Evolutionary conservation across 768 basidiomycete genomes (phyloP).

Genomic region (Tylopilus cervinicoccineus): DNA sequence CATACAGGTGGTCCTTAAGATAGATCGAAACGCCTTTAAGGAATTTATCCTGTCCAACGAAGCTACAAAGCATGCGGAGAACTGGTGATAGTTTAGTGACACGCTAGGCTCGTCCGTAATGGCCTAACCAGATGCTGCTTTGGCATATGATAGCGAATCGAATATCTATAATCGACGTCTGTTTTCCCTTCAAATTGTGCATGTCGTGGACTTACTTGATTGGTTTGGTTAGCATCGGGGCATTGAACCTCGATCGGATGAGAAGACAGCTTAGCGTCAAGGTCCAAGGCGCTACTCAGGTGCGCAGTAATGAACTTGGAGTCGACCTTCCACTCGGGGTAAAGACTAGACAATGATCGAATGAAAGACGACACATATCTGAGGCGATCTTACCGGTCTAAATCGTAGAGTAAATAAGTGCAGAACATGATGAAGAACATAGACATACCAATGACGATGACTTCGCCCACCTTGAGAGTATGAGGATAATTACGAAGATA

Average conservation of each 20-base stretch:
- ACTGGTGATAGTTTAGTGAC: constrained; percentile 40
- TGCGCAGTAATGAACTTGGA: constrained; percentile 78
- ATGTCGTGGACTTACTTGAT: constrained; percentile 44
- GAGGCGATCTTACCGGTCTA: constrained; percentile 48
- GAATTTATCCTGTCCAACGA: constrained; percentile 88
- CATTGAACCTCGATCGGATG: constrained; percentile 93
- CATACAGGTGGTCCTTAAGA: constrained; percentile 83
- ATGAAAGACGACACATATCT: background rate
- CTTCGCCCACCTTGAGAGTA: constrained; percentile 71
- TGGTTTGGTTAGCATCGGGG: constrained; percentile 81
- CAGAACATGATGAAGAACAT: constrained; percentile 20
- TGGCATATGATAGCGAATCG: constrained; percentile 83
- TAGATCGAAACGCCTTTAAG: constrained; percentile 87
- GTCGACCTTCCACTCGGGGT: constrained; percentile 85
- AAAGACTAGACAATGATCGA: constrained; percentile 43
- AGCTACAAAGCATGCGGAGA: constrained; percentile 88
- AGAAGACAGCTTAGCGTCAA: constrained; percentile 84
- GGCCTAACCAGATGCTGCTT: constrained; percentile 66
- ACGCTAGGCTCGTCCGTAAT: background rate
- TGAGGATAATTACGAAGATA: background rate
- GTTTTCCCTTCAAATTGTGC: background rate
- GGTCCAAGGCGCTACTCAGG: constrained; percentile 67
- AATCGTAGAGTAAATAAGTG: constrained; percentile 10
- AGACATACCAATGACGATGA: constrained; percentile 70
- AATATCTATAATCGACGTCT: constrained; percentile 58